Base-by-base conservation (phyloP, 2,329 filamentous ascomycete species). In the Fusarium humuli region DNA sequence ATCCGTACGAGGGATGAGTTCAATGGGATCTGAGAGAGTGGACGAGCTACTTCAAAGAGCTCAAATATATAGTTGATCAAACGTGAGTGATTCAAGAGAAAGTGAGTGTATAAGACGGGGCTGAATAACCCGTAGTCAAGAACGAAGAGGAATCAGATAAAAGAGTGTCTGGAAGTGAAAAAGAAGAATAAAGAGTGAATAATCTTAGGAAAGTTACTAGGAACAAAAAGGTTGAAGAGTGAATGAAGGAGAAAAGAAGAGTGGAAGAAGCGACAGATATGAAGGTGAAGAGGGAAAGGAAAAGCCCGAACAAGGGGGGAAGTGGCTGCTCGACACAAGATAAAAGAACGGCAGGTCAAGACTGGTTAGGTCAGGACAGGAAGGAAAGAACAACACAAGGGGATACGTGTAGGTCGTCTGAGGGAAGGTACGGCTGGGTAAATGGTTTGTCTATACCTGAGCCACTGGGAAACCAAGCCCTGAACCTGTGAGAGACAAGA, bases 121-220 rank as follows among this genome's bases (percentile, higher is more conserved):
- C 32, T 57, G 41, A 48, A 58, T 44, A 47, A 47, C 59, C 55
- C 68, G 54, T 32, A 65, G 37, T 55, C 44, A 71, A 65, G 55
- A 69, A 59, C 23, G 64, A 71, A 69, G 14, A 56, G 20, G 50
- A 37, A 55, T 49, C 44, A 30, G 32, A 52, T 40, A 67, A 74
- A 69, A 59, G 68, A 73, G 52, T 54, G 63, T 60, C 41, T 56
- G 41, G 50, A 55, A 65, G 42, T 29, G 37, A 56, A 55, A 55
- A 66, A 40, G 50, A 57, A 58, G 20, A 62, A 55, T 34, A 60
- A 69, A 59, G 53, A 50, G 61, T 29, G 55, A 52, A 20, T 55
- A 61, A 25, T 61, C 25, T 50, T 72, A 71, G 68, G 59, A 55
- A 70, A 44, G 47, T 30, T 41, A 55, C 34, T 55, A 49, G 11